Evolutionary conservation across 2,329 filamentous ascomycete species (phyloP), one percentile per base, ranked within the genome.

Genomic region (Ciborinia camelliae): DNA sequence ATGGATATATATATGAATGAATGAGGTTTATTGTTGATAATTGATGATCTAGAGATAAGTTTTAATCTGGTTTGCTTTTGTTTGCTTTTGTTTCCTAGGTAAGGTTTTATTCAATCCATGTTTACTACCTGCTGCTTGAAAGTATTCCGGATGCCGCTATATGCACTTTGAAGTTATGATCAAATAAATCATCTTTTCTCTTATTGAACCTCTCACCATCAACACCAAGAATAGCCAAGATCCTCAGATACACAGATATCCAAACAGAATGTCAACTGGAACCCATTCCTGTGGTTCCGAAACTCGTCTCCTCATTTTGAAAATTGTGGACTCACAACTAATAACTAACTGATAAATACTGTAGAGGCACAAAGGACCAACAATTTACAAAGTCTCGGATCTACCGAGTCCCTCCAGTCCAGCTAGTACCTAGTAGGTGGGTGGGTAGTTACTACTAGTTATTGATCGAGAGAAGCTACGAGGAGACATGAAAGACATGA

Each of bases 351-450:
- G n/a, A n/a, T n/a, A n/a, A n/a, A 32, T 23, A 23, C 18, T n/a
- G 43, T 10, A 23, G 35, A 18, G 20, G 5, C 41, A 45, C 54
- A 35, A 47, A 45, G 54, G n/a, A n/a, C n/a, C n/a, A n/a, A n/a
- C n/a, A n/a, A n/a, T 47, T 12, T 32, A 26, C 28, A 47, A 48
- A n/a, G 54, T 47, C 54, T 58, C 54, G 47, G 54, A 58, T 58
- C 23, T 20, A 10, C 18, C 30, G 2, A n/a, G n/a, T n/a, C n/a
- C n/a, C n/a, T n/a, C n/a, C n/a, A n/a, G n/a, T n/a, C n/a, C n/a
- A n/a, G n/a, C n/a, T n/a, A n/a, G n/a, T n/a, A n/a, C n/a, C n/a
- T n/a, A n/a, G n/a, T n/a, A n/a, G n/a, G n/a, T n/a, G n/a, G n/a
- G n/a, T n/a, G n/a, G n/a, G n/a, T n/a, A n/a, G n/a, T n/a, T n/a